phyloP scores from a whole-genome alignment of 139 green algal genomes.

The Picochlorum costavermella region DNA sequence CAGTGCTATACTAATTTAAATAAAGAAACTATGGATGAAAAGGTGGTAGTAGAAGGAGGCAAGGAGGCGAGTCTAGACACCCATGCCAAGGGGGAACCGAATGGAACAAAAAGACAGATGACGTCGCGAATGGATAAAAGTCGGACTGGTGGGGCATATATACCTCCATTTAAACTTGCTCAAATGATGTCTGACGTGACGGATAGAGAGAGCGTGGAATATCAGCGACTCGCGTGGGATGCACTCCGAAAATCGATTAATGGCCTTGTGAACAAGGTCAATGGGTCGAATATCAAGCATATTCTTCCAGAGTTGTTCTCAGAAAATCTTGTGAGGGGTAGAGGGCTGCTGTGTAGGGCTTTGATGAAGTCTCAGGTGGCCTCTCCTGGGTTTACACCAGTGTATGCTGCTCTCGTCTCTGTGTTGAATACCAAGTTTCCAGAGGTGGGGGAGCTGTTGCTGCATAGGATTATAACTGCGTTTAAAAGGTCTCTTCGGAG shows the following conservation, averaged over 20 bases:
- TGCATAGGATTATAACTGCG: conserved; percentile 62
- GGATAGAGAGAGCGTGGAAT: conserved; percentile 17
- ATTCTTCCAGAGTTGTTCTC: conserved; percentile 90
- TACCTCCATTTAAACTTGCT: conserved; percentile 95
- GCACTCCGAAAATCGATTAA: conserved; percentile 85
- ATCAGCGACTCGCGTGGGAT: conserved; percentile 93
- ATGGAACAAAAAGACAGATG: too few relatives aligned
- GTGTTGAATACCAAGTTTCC: conserved; percentile 98
- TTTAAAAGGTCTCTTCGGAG: conserved; percentile 88
- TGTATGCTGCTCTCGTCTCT: conserved; percentile 84
- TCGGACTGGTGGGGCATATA: conserved; percentile 84
- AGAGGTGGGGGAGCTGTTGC: conserved; percentile 65
- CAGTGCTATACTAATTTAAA: too few relatives aligned
- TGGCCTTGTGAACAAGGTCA: conserved; percentile 98
- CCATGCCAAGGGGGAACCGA: too few relatives aligned
- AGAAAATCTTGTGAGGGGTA: conserved; percentile 86
- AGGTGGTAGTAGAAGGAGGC: too few relatives aligned
- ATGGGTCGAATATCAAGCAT: conserved; percentile 85
- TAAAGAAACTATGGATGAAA: too few relatives aligned
- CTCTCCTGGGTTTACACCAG: conserved; percentile 73
- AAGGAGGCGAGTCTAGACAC: too few relatives aligned
- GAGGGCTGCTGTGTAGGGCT: conserved; percentile 79
- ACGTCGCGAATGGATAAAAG: background rate
- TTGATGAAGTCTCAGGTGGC: conserved; percentile 94
- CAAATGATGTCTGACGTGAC: conserved; percentile 76